Evolutionary conservation across 129 eudicot genomes (phyloP).

Genomic region (Artemisia annua): DNA sequence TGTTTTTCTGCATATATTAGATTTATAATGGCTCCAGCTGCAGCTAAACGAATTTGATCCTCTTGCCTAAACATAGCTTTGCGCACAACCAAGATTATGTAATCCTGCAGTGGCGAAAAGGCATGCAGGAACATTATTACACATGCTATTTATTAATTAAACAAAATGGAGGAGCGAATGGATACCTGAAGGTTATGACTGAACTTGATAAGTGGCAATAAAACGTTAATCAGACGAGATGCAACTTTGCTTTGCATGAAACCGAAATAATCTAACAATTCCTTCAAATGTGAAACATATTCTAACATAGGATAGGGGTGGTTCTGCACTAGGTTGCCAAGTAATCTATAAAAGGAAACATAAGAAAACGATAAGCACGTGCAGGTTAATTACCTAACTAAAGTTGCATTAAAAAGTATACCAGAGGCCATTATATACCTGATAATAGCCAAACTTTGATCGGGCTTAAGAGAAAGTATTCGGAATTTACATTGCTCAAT

Average conservation of each 20-base stretch:
- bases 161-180: constrained; percentile 17
- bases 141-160: no score
- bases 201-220: constrained; percentile 63
- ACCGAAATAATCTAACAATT: constrained; percentile 72
- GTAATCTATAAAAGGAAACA: constrained; percentile 39
- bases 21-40: no score
- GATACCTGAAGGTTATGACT: constrained; percentile 73
- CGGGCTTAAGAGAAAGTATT: constrained; percentile 68
- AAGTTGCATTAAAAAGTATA: constrained; percentile 2
- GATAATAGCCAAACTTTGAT: constrained; percentile 49
- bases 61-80: no score
- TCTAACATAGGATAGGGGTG: constrained; percentile 69
- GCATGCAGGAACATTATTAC: no score
- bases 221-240: constrained; percentile 45
- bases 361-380: constrained; percentile 9
- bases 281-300: constrained; percentile 66
- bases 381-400: constrained; percentile 2
- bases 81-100: no score
- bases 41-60: no score
- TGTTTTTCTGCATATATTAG: no score
- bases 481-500: constrained; percentile 76
- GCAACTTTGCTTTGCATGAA: constrained; percentile 61
- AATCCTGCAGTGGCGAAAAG: no score
- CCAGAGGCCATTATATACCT: constrained; percentile 36
- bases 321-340: constrained; percentile 48